Evolutionary conservation across 768 basidiomycete species (phyloP), one percentile per base, ranked within the genome.

Genomic region (Russula emetica): DNA sequence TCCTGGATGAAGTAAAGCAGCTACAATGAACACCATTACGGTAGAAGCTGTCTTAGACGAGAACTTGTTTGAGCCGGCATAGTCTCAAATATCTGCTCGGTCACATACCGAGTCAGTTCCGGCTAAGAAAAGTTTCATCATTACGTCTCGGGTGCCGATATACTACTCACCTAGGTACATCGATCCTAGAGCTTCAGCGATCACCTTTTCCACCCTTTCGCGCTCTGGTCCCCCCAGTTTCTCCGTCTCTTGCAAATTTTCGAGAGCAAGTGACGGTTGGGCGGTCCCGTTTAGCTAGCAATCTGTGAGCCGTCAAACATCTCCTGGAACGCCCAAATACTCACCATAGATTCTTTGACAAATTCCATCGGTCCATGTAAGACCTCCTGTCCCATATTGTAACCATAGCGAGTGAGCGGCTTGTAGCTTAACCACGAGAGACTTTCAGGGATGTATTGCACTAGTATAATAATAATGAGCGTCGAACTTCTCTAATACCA

Each of bases 391-490:
- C 62, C 49, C 4, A 63, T 30, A 5, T 30, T 4, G 32, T 44
- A 7, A 11, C 62, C 62, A 24, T 24, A 45, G 13, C 62, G 49
- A 1, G 50, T 30, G 11, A 63, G 56, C 1, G 55, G 50, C 18
- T 63, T 58, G 13, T 63, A 63, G 20, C 56, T 63, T 1, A 58
- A 14, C 62, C 49, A 63, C 1, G 62, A 28, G 3, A 62, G n/a
- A 55, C 61, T 51, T 45, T 49, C 55, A 7, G 61, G 61, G 20
- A 62, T 30, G 28, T 57, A 6, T 24, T n/a, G 32, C 20, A 61
- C 63, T 51, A 20, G 26, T 5, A 18, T 14, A 9, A 30, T 30
- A 28, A 28, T 28, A 5, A 18, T n/a, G 11, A 11, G 42, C 3
- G 1, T 10, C 2, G 30, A 28, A 32, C 20, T 13, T 16, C 2